Conservation (phyloP, 169 alveolate genomes). For the Cryptosporidium baileyi region DNA sequence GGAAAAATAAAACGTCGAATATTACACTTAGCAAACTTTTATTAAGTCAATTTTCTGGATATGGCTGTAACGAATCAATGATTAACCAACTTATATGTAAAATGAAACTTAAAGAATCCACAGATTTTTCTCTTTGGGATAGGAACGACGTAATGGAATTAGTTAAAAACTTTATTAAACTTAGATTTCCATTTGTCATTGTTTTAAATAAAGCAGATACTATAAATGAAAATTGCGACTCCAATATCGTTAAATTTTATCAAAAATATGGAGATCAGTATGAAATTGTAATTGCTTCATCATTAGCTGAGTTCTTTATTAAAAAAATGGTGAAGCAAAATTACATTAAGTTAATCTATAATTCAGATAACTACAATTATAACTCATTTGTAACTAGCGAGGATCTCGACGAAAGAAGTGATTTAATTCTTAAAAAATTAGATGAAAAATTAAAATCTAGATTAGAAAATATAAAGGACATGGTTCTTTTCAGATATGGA, state of each 20-base stretch:
- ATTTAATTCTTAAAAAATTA: slow-evolving; percentile 68
- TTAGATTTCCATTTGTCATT: slow-evolving; percentile 77
- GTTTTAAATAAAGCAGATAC: slow-evolving; percentile 79
- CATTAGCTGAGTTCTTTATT: slow-evolving; percentile 59
- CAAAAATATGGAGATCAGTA: slow-evolving; percentile 23
- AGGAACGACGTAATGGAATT: slow-evolving; percentile 55
- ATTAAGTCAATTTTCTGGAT: slow-evolving; percentile 75
- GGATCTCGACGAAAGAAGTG: slow-evolving; percentile 19
- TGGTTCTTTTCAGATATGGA: slow-evolving; percentile 80
- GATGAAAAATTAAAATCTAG: slow-evolving; percentile 75
- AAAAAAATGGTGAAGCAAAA: slow-evolving; percentile 54
- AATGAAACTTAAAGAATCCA: slow-evolving; percentile 72
- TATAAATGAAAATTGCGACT: slow-evolving; percentile 54
- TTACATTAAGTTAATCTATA: neutral
- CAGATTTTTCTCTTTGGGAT: slow-evolving; percentile 72
- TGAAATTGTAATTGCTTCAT: slow-evolving; percentile 50
- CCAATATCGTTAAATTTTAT: slow-evolving; percentile 40
- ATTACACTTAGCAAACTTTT: slow-evolving; percentile 69
- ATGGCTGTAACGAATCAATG: slow-evolving; percentile 72
- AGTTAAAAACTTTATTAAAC: slow-evolving; percentile 70
- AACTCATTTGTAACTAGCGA: slow-evolving; percentile 40
- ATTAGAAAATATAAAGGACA: slow-evolving; percentile 75
- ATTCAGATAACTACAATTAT: slow-evolving; percentile 1
- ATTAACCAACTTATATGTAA: slow-evolving; percentile 44
- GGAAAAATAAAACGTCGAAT: slow-evolving; percentile 71